A percentile compares a stretch with the other conserved stretches of the same genome.
Conservation (phyloP, 1,284 basidiomycete genomes). For the Melampsora americana region DNA sequence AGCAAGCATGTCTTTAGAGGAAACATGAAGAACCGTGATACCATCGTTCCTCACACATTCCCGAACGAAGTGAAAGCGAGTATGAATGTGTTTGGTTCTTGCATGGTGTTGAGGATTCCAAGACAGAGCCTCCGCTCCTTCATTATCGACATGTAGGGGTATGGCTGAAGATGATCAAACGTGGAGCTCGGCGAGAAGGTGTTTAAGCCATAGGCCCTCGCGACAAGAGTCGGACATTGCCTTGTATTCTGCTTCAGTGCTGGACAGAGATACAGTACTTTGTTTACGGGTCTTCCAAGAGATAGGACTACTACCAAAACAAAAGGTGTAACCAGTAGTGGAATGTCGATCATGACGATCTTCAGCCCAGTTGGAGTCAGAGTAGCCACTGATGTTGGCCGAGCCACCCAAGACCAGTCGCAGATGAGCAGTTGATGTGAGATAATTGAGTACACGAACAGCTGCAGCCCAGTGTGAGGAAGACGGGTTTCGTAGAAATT, state of each 20-base stretch:
- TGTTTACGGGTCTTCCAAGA: conserved; percentile 6
- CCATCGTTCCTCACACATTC: conserved; percentile 52
- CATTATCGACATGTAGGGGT: conserved; percentile 49
- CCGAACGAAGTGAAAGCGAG: conserved; percentile 56
- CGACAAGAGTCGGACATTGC: conserved; percentile 7
- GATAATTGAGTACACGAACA: conserved; percentile 3
- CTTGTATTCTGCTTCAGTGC: too few species aligned
- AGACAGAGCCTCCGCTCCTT: conserved; percentile 55
- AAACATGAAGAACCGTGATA: neutral
- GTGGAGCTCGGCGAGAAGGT: neutral
- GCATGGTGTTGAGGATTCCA: conserved; percentile 53
- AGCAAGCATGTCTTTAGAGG: too few species aligned
- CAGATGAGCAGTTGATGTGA: neutral
- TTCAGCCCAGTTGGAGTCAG: conserved; percentile 9
- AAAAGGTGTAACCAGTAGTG: too few species aligned
- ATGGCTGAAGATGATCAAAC: conserved; percentile 46
- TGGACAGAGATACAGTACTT: conserved; percentile 3
- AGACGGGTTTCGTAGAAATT: conserved; percentile 1
- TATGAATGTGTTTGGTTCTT: conserved; percentile 58
- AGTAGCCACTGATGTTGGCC: neutral
- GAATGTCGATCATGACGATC: too few species aligned
- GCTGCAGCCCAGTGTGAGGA: neutral
- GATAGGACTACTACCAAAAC: neutral
- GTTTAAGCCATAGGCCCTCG: neutral
- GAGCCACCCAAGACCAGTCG: neutral